phyloP scores from a whole-genome alignment of 1,284 basidiomycete genomes.

The Amylostereum areolatum region DNA sequence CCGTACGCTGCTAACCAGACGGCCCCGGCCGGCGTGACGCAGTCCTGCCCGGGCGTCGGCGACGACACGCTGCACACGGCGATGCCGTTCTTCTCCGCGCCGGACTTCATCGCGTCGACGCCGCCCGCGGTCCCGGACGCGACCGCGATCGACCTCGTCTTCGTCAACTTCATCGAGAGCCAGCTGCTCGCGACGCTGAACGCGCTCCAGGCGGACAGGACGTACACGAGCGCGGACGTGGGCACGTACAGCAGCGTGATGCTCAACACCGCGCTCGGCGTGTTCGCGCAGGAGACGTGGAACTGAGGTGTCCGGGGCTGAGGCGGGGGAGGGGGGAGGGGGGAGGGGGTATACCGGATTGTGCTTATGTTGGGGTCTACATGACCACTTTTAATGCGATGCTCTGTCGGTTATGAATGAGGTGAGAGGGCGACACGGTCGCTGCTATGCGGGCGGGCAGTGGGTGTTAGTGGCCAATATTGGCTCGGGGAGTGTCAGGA shows the following conservation, averaged over 20 bases:
- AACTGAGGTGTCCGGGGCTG: conserved; percentile 41
- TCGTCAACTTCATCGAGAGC: conserved; percentile 58
- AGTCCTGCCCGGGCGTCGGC: conserved; percentile 66
- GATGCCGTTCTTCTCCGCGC: conserved; percentile 45
- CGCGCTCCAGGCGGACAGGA: conserved; percentile 39
- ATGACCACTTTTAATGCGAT: no score
- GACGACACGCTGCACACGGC: conserved; percentile 62
- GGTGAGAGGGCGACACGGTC: no score
- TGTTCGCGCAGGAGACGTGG: conserved; percentile 59
- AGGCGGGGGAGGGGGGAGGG: no score
- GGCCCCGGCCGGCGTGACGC: conserved; percentile 1
- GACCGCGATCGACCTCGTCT: conserved; percentile 61
- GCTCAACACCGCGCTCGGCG: conserved; percentile 44
- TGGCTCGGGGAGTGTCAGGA: no score
- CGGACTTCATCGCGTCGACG: conserved; percentile 55
- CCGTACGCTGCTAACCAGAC: not conserved
- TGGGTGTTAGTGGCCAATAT: no score
- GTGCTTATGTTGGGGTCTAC: no score
- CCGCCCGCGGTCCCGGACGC: conserved; percentile 43
- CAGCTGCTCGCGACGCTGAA: conserved; percentile 53
- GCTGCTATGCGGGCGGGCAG: no score
- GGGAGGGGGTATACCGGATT: no score
- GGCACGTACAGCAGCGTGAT: conserved; percentile 44
- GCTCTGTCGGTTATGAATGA: no score
- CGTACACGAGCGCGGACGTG: conserved; percentile 48